These are phyloP conservation scores for Orbilia ellipsospora DNA, from an alignment of 2,329 filamentous ascomycete genomes.

Conservation along the genomic window DNA sequence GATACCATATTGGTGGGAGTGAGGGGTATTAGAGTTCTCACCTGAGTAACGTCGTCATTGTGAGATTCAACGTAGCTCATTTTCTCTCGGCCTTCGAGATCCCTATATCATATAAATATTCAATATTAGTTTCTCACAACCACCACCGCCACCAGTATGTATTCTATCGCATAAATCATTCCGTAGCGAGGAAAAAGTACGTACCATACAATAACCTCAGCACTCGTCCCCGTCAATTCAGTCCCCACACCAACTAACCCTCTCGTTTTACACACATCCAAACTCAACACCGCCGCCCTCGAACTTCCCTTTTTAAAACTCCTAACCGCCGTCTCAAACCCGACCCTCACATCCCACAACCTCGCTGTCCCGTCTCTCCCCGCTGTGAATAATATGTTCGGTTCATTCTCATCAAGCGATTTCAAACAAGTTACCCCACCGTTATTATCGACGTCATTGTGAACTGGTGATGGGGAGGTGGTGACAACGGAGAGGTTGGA, in stretches of 20 bases:
- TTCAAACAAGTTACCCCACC: conserved; percentile 73
- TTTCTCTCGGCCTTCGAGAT: conserved; percentile 58
- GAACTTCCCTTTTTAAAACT: conserved; percentile 61
- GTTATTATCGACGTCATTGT: conserved; percentile 69
- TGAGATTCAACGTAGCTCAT: conserved; percentile 73
- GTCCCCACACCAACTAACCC: conserved; percentile 77
- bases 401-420: conserved; percentile 68
- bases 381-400: conserved; percentile 72
- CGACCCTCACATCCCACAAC: conserved; percentile 73
- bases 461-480: conserved; percentile 66
- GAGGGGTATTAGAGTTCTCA: conserved; percentile 55
- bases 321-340: conserved; percentile 64
- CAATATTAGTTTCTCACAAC: no score
- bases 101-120: conserved; percentile 43
- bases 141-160: no score
- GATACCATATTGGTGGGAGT: neutral
- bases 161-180: no score
- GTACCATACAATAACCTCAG: conserved; percentile 72
- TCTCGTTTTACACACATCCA: conserved; percentile 70
- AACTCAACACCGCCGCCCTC: conserved; percentile 70
- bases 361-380: conserved; percentile 77
- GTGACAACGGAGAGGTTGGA: conserved; percentile 67
- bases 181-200: conserved; percentile 9
- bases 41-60: conserved; percentile 75
- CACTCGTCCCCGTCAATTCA: conserved; percentile 74